Evolutionary conservation across 129 eudicot species (phyloP), one percentile per base, ranked within the genome.

Genomic region (Sambucus nigra): DNA sequence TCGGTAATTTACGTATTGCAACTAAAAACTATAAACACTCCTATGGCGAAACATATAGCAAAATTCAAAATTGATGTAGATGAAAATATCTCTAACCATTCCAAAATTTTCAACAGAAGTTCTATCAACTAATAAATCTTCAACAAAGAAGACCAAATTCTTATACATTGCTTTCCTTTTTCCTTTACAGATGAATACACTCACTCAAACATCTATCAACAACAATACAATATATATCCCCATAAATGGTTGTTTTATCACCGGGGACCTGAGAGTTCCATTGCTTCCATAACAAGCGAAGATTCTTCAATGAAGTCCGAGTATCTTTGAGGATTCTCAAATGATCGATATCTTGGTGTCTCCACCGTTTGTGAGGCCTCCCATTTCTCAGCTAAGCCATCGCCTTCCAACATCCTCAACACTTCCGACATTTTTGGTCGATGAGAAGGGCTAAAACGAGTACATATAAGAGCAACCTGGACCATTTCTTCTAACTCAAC

Each of bases 231-330:
- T 9, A 29, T 55, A 33, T 45, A 28, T 17, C 16, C 55, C 19
- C 35, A 29, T 8, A 4, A 26, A 23, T 32, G 55, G 6, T 25
- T 26, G 22, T 19, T 16, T 15, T 42, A 73, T 77, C 73, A 84
- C 48, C 98, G 67, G 4, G 98, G 98, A n/a, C 98, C 98, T 15
- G 98, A 91, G 31, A 91, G 98, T 59, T 91, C 98, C 84, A 85
- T 85, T 32, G 87, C 94, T 71, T 91, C 98, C 16, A 80, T 70
- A 28, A 89, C 93, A 31, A 79, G 79, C 4, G 95, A 85, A 12
- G 82, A 74, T 33, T 91, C 98, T 71, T 85, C 87, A 21, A 91
- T 79, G 60, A 48, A 82, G 66, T 91, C 95, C 2, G 89, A 77
- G 31, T 91, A 91, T 51, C 80, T 79, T 56, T 72, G 77, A 26